Percentiles rank a stretch among this genome's conserved stretches.
phyloP scores from a whole-genome alignment of 2,329 filamentous ascomycete species.

The Talaromyces albobiverticillius region DNA sequence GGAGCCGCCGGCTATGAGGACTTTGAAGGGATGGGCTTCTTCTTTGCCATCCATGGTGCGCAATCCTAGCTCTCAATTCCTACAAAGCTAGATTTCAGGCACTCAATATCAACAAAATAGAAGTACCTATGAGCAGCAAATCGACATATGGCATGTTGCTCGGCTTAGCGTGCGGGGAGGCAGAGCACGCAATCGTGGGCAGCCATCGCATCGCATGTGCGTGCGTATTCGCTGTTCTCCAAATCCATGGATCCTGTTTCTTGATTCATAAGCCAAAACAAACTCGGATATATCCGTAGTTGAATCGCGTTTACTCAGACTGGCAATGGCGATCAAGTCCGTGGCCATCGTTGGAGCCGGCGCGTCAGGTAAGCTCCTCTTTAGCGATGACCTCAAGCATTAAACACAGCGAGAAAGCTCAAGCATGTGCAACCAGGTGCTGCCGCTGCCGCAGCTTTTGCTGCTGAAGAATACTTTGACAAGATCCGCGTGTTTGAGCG shows the following conservation, averaged over 20 bases:
- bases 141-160: background rate
- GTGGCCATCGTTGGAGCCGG: conserved; percentile 32
- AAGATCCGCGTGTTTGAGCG: conserved; percentile 34
- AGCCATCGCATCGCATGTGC: background rate
- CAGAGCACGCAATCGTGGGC: conserved; percentile 7
- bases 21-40: conserved; percentile 16
- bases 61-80: no score
- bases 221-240: background rate
- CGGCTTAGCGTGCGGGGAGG: conserved; percentile 2
- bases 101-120: no score
- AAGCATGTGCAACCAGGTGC: conserved; percentile 16
- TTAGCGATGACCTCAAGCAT: no score
- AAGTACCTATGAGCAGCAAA: no score
- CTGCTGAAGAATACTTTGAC: conserved; percentile 32
- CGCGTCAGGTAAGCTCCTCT: conserved; percentile 22
- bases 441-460: conserved; percentile 31
- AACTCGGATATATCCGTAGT: no score
- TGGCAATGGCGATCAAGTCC: conserved; percentile 15
- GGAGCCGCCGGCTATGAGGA: conserved; percentile 50
- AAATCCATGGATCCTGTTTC: no score
- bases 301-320: no score
- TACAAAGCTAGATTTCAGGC: no score
- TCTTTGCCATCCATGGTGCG: no score
- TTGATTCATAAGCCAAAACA: no score
- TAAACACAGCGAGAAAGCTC: background rate